Percentiles rank a stretch among this genome's conserved stretches.
These are phyloP conservation scores for Monilinia fructicola DNA, from an alignment of 2,329 filamentous ascomycete species.

Conservation along the genomic window DNA sequence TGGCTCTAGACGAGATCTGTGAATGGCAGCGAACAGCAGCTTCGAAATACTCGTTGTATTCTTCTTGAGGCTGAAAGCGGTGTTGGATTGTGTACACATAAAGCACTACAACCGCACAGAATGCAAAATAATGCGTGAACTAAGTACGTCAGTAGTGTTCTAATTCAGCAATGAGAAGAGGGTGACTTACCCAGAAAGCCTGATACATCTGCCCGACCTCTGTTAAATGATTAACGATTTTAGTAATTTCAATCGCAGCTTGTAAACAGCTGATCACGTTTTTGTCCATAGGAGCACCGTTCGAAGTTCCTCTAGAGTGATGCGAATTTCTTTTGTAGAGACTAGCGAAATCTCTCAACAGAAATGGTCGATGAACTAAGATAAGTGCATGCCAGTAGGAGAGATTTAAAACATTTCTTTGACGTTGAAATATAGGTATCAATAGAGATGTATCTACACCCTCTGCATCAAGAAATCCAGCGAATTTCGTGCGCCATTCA, in stretches of 20 bases:
- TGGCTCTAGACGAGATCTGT: slow-evolving; percentile 44
- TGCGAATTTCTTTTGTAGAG: slow-evolving; percentile 25
- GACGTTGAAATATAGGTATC: slow-evolving; percentile 51
- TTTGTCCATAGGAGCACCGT: slow-evolving; percentile 31
- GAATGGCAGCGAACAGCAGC: slow-evolving; percentile 45
- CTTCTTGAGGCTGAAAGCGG: slow-evolving; percentile 35
- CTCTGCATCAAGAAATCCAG: slow-evolving; percentile 47
- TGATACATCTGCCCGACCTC: slow-evolving; percentile 43
- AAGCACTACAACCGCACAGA: slow-evolving; percentile 47
- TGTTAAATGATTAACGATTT: slow-evolving; percentile 44
- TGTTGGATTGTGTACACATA: slow-evolving; percentile 49
- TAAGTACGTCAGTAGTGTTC: slow-evolving; percentile 22
- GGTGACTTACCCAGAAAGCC: slow-evolving; percentile 44
- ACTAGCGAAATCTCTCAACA: slow-evolving; percentile 39
- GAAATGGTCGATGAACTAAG: slow-evolving; percentile 40
- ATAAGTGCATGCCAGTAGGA: slow-evolving; percentile 43
- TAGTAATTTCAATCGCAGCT: slow-evolving; percentile 44
- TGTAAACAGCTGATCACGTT: slow-evolving; percentile 42
- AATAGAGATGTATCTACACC: slow-evolving; percentile 46
- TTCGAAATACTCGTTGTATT: slow-evolving; percentile 40
- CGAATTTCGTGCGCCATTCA: slow-evolving; percentile 48
- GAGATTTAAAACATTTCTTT: slow-evolving; percentile 42
- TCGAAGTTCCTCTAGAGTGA: slow-evolving; percentile 22
- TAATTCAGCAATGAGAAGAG: not conserved
- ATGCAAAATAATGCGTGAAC: slow-evolving; percentile 48